Conservation (phyloP, 2,329 filamentous ascomycete species). For the Fusarium continuum region DNA sequence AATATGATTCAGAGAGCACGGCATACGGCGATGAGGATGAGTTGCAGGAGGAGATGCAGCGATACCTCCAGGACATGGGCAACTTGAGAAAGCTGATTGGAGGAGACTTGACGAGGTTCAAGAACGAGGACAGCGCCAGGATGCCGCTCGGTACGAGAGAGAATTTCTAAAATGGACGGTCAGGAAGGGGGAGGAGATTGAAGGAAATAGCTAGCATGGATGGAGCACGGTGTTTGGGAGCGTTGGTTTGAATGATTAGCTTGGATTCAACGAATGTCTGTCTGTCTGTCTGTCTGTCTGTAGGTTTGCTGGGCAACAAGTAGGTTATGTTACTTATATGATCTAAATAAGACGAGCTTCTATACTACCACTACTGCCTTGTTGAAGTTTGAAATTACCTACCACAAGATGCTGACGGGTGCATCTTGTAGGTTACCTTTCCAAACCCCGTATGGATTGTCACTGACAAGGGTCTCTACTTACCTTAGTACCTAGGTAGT, state of each 20-base stretch:
- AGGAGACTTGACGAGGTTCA: slow-evolving; percentile 77
- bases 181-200: not conserved
- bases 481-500: too few relatives aligned
- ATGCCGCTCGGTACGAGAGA: slow-evolving; percentile 57
- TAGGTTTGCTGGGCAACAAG: slow-evolving; percentile 23
- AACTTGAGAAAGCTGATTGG: slow-evolving; percentile 71
- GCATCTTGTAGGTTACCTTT: too few relatives aligned
- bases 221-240: slow-evolving; percentile 47
- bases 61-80: slow-evolving; percentile 82
- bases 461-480: too few relatives aligned
- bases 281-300: too few relatives aligned
- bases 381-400: too few relatives aligned
- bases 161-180: slow-evolving; percentile 48
- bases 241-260: slow-evolving; percentile 29
- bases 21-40: slow-evolving; percentile 63
- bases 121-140: slow-evolving; percentile 68
- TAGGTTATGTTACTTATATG: slow-evolving; percentile 19
- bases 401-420: too few relatives aligned
- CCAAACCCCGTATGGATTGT: too few relatives aligned
- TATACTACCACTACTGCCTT: not conserved
- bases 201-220: slow-evolving; percentile 28
- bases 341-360: slow-evolving; percentile 1
- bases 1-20: slow-evolving; percentile 58
- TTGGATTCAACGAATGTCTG: slow-evolving; percentile 22
- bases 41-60: slow-evolving; percentile 86